These are phyloP conservation scores for Vigna radiata DNA, from an alignment of 306 rosid genomes.

Conservation along the genomic window DNA sequence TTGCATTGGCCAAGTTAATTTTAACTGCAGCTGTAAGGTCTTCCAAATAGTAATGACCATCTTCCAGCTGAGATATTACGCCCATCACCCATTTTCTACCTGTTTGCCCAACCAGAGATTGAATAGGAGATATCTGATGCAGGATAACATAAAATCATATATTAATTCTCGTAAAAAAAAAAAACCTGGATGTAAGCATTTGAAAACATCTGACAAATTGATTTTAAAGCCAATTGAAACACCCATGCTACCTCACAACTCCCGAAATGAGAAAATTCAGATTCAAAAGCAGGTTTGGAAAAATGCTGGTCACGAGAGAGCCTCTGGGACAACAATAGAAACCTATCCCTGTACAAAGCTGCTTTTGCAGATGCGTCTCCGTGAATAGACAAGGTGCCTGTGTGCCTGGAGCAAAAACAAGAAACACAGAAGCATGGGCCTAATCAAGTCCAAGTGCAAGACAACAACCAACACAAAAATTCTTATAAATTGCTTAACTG, in stretches of 20 bases:
- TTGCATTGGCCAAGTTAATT: slow-evolving; percentile 75
- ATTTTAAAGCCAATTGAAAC: slow-evolving; percentile 6
- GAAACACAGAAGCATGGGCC: slow-evolving; percentile 18
- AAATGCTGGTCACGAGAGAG: slow-evolving; percentile 86
- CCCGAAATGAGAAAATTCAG: slow-evolving; percentile 68
- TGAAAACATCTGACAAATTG: not conserved
- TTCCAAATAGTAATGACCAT: slow-evolving; percentile 87
- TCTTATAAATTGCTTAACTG: slow-evolving; percentile 22
- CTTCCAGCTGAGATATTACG: slow-evolving; percentile 87
- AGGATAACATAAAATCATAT: slow-evolving; percentile 21
- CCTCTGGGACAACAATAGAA: slow-evolving; percentile 79
- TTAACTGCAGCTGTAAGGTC: slow-evolving; percentile 84
- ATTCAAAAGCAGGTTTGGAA: slow-evolving; percentile 80
- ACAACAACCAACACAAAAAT: slow-evolving; percentile 13
- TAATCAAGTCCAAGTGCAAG: slow-evolving; percentile 28
- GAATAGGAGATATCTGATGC: slow-evolving; percentile 91
- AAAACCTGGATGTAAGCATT: not conserved
- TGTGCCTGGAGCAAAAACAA: slow-evolving; percentile 55
- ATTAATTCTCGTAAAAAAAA: slow-evolving; percentile 27
- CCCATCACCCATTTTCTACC: slow-evolving; percentile 95
- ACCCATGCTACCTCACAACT: slow-evolving; percentile 77
- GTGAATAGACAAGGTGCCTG: slow-evolving; percentile 66
- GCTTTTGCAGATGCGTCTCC: slow-evolving; percentile 85
- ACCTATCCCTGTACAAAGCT: slow-evolving; percentile 75
- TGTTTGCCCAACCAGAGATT: slow-evolving; percentile 84